Percentiles rank a stretch among this genome's conserved stretches.
Conservation (phyloP, 768 basidiomycete genomes). For the Royoungia palumana region DNA sequence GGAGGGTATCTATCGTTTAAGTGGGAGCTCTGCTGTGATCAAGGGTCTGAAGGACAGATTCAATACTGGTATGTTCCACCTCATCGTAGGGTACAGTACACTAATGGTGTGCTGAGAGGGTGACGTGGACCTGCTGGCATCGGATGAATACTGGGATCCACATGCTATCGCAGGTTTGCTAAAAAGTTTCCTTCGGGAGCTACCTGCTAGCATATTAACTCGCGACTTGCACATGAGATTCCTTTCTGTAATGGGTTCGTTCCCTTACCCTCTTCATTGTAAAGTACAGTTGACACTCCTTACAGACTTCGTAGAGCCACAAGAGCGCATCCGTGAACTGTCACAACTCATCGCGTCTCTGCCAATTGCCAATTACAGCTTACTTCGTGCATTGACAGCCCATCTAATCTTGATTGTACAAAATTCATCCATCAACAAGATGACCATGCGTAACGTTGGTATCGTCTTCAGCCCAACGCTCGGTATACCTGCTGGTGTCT, state of each 20-base stretch:
- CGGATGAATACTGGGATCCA: constrained; percentile 95
- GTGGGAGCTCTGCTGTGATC: constrained; percentile 93
- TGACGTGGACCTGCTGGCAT: constrained; percentile 85
- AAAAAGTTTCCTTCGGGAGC: constrained; percentile 89
- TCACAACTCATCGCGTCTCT: constrained; percentile 81
- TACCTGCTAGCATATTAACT: constrained; percentile 90
- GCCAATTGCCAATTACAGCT: constrained; percentile 89
- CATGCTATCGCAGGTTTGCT: constrained; percentile 95
- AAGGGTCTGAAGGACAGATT: constrained; percentile 91
- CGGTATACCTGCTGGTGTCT: constrained; percentile 96
- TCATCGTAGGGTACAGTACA: constrained; percentile 3
- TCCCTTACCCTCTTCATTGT: constrained; percentile 1
- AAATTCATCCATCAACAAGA: constrained; percentile 89
- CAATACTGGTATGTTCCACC: constrained; percentile 64
- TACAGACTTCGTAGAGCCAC: constrained; percentile 82
- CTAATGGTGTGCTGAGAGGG: constrained; percentile 59
- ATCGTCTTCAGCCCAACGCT: constrained; percentile 98
- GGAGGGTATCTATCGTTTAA: constrained; percentile 96
- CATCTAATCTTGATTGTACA: constrained; percentile 94
- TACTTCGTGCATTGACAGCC: constrained; percentile 90
- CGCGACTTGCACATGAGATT: constrained; percentile 89
- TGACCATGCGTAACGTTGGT: constrained; percentile 98
- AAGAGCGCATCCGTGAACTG: constrained; percentile 86
- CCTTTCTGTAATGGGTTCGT: constrained; percentile 89
- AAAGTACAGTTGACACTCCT: constrained; percentile 13